Evolutionary conservation across 1,284 basidiomycete species (phyloP).

Genomic region (Ganoderma resinaceum): DNA sequence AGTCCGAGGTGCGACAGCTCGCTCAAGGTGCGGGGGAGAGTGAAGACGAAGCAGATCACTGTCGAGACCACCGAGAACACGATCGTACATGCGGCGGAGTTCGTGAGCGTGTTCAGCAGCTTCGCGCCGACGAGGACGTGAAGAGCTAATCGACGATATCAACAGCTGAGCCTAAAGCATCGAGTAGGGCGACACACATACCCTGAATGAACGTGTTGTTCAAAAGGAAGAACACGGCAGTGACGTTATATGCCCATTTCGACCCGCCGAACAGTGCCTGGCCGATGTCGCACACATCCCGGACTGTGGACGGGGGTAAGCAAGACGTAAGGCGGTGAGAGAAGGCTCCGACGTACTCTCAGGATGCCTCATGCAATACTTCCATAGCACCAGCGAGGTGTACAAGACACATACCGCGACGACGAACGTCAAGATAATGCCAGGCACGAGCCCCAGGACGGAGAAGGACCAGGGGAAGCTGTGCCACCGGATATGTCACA

Average conservation of each 20-base stretch:
- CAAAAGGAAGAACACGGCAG: constrained; percentile 54
- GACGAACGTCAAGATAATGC: constrained; percentile 51
- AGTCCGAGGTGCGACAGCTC: constrained; percentile 53
- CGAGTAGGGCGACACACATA: neutral
- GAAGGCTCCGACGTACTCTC: constrained; percentile 36
- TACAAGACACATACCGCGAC: constrained; percentile 47
- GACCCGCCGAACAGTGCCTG: constrained; percentile 57
- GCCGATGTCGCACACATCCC: constrained; percentile 73
- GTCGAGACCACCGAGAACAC: constrained; percentile 58
- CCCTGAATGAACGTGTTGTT: constrained; percentile 59
- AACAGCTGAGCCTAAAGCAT: neutral
- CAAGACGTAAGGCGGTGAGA: neutral
- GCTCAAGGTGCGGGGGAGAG: constrained; percentile 59
- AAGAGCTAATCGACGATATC: constrained; percentile 39
- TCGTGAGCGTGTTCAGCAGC: constrained; percentile 64
- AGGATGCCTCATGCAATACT: constrained; percentile 66
- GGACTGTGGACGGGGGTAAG: constrained; percentile 31
- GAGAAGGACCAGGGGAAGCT: constrained; percentile 50
- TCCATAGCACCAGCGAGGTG: constrained; percentile 57
- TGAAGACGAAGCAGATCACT: constrained; percentile 53
- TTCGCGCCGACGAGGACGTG: constrained; percentile 54
- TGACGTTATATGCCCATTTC: constrained; percentile 54
- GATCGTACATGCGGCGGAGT: constrained; percentile 62
- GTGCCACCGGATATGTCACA: neutral
- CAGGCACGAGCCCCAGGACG: constrained; percentile 62